Conservation (phyloP, 768 basidiomycete genomes). For the Leccinum olivaceopallidum region DNA sequence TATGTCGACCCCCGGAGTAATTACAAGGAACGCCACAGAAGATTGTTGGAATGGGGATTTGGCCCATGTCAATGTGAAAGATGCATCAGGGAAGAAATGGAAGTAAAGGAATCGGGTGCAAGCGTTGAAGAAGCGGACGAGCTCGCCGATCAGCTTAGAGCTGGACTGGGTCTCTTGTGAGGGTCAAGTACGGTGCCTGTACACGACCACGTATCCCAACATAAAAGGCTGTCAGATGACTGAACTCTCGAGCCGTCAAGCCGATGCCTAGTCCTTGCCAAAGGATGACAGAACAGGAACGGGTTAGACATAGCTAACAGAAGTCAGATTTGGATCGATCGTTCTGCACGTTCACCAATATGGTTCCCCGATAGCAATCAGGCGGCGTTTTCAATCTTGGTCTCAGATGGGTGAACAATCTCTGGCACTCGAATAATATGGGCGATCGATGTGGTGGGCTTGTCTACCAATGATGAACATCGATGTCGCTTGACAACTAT, state of each 20-base stretch:
- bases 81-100: slow-evolving; percentile 60
- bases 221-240: neutral
- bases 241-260: too few relatives aligned
- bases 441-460: neutral
- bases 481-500: neutral
- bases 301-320: neutral
- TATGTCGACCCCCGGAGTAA: slow-evolving; percentile 68
- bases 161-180: slow-evolving; percentile 56
- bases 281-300: neutral
- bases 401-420: neutral
- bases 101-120: slow-evolving; percentile 15
- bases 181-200: neutral
- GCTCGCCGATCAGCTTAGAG: slow-evolving; percentile 61
- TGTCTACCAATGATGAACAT: neutral
- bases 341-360: neutral
- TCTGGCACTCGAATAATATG: neutral
- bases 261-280: neutral
- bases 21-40: slow-evolving; percentile 45
- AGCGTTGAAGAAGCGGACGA: slow-evolving; percentile 36
- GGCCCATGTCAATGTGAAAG: slow-evolving; percentile 66
- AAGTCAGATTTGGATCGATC: neutral
- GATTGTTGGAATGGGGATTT: slow-evolving; percentile 74
- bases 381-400: neutral
- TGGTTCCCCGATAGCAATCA: neutral
- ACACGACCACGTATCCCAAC: neutral